phyloP scores from a whole-genome alignment of 148 eudicot species.

The Persicaria maculosa region DNA sequence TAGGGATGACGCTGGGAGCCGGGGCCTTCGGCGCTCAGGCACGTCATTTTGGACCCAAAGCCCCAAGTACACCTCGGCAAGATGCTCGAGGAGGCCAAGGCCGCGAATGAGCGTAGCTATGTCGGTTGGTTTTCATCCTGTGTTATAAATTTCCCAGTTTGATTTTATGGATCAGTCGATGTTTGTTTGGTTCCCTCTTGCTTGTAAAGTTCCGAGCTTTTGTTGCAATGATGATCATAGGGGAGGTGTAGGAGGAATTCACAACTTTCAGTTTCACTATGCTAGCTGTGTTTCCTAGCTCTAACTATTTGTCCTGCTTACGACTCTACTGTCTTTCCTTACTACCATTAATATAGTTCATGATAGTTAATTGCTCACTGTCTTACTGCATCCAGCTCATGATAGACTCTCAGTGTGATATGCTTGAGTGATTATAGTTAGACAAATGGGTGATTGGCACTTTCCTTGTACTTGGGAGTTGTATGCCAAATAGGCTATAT shows the following conservation, averaged over 20 bases:
- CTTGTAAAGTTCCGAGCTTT: neutral
- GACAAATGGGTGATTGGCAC: neutral
- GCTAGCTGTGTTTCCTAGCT: neutral
- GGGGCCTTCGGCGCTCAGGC: constrained; percentile 52
- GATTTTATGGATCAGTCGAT: neutral
- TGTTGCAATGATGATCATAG: neutral
- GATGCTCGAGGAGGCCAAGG: constrained; percentile 79
- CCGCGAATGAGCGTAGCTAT: constrained; percentile 92
- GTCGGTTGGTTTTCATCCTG: constrained; percentile 38
- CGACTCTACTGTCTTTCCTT: neutral
- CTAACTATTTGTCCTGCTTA: neutral
- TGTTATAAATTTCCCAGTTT: neutral
- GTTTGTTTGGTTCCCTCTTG: neutral
- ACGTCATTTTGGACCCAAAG: constrained; percentile 78
- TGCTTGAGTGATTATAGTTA: neutral
- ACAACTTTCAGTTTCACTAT: neutral
- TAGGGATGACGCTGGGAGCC: constrained; percentile 89
- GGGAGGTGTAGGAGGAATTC: neutral
- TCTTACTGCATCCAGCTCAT: neutral
- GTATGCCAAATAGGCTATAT: neutral
- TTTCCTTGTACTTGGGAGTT: neutral
- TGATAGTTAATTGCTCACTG: neutral
- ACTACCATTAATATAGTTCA: neutral
- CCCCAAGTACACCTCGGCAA: constrained; percentile 74
- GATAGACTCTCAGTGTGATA: neutral